Evolutionary conservation across 306 rosid species (phyloP).

Genomic region (Prunus dulcis): DNA sequence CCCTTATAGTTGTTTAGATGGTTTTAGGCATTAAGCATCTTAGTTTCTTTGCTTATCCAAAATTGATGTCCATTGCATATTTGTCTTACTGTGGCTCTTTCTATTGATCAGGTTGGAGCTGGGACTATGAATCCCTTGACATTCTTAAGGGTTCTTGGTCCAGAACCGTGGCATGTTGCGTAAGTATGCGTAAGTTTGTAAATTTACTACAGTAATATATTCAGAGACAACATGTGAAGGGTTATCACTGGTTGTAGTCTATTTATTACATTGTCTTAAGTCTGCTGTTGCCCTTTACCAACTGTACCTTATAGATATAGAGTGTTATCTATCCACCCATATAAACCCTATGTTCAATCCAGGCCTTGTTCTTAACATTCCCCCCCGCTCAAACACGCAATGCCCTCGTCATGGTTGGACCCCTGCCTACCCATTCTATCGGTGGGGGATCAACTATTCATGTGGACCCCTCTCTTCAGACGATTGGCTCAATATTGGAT

Average conservation of each 20-base stretch:
- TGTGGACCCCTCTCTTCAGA: background rate
- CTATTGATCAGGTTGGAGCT: constrained; percentile 84
- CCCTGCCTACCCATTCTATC: background rate
- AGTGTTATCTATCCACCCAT: background rate
- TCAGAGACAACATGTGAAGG: background rate
- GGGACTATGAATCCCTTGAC: constrained; percentile 99
- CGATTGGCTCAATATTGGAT: background rate
- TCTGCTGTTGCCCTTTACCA: background rate
- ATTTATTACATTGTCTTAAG: background rate
- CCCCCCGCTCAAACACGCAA: background rate
- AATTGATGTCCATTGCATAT: background rate
- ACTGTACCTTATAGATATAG: background rate
- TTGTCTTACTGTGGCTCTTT: constrained; percentile 9
- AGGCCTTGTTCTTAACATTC: background rate
- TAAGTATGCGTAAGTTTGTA: constrained; percentile 69
- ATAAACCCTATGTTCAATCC: background rate
- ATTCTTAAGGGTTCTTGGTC: constrained; percentile 95
- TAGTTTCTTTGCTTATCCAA: background rate
- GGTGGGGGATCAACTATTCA: background rate
- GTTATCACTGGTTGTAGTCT: background rate
- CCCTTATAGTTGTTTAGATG: background rate
- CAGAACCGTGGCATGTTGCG: constrained; percentile 99
- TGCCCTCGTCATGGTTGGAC: background rate
- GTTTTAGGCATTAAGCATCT: constrained; percentile 3
- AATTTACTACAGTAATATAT: background rate